These are phyloP conservation scores for Suhomyces vadensis DNA, from an alignment of 805 yeast species.

Conservation along the genomic window DNA sequence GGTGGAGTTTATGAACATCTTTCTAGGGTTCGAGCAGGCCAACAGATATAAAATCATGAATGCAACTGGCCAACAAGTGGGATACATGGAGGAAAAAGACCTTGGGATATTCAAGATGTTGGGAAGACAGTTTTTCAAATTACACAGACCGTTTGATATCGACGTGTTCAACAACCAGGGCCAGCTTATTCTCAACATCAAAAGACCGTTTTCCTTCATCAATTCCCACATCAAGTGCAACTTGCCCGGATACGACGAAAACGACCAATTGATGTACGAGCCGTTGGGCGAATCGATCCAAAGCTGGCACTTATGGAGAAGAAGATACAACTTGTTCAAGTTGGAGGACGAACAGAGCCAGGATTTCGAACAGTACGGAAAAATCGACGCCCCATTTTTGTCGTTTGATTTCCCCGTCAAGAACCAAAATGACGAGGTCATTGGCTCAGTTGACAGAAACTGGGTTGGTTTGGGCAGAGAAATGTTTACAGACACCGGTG, in stretches of 20 bases:
- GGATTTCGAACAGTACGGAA: slow-evolving; percentile 76
- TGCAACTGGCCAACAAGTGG: slow-evolving; percentile 70
- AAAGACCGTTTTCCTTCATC: slow-evolving; percentile 82
- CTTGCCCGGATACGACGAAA: slow-evolving; percentile 51
- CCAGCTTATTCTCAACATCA: slow-evolving; percentile 60
- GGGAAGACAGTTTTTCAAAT: slow-evolving; percentile 78
- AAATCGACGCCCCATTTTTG: slow-evolving; percentile 81
- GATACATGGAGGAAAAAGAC: slow-evolving; percentile 82
- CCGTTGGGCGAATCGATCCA: slow-evolving; percentile 84
- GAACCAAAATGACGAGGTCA: slow-evolving; percentile 56
- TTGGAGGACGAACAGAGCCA: slow-evolving; percentile 39
- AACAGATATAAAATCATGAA: slow-evolving; percentile 76
- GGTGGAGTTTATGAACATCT: slow-evolving; percentile 82
- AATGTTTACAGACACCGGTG: slow-evolving; percentile 91
- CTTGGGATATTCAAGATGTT: slow-evolving; percentile 64
- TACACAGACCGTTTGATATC: slow-evolving; percentile 84
- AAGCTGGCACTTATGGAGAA: slow-evolving; percentile 93
- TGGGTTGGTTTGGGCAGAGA: slow-evolving; percentile 97
- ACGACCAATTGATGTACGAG: slow-evolving; percentile 41
- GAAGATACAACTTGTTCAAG: slow-evolving; percentile 79
- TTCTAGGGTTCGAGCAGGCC: slow-evolving; percentile 90
- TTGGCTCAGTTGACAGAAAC: slow-evolving; percentile 83
- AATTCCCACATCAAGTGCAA: slow-evolving; percentile 82
- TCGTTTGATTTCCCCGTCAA: slow-evolving; percentile 82
- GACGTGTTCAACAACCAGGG: slow-evolving; percentile 69